Evolutionary conservation across 257 asterid species (phyloP).

Genomic region (Leonotis leonurus): DNA sequence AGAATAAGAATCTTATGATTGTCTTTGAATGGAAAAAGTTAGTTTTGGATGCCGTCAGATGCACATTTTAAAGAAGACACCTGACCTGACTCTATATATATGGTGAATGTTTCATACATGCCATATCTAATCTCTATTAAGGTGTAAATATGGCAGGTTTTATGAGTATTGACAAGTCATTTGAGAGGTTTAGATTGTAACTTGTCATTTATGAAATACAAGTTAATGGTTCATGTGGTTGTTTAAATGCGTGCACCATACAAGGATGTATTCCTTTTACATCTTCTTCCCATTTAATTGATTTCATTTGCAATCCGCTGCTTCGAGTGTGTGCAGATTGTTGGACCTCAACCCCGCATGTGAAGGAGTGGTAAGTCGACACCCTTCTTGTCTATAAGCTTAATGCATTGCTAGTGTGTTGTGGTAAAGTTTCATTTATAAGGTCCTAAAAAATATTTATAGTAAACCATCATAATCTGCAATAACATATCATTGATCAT

Average conservation of each 20-base stretch:
- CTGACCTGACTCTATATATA: not conserved
- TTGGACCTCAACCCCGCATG: slow-evolving; percentile 75
- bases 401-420: not conserved
- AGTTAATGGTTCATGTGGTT: not conserved
- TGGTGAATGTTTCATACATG: not conserved
- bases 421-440: not conserved
- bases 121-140: not conserved
- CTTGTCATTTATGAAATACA: slow-evolving; percentile 1
- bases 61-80: not conserved
- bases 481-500: not conserved
- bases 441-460: not conserved
- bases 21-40: too few relatives aligned
- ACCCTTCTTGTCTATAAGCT: slow-evolving; percentile 5
- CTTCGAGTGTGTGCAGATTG: slow-evolving; percentile 56
- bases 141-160: not conserved
- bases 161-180: not conserved
- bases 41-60: too few relatives aligned
- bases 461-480: not conserved
- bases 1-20: too few relatives aligned
- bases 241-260: not conserved
- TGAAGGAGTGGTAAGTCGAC: slow-evolving; percentile 62
- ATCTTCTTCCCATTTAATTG: not conserved
- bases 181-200: not conserved
- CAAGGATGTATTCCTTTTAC: not conserved
- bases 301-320: slow-evolving; percentile 15